Evolutionary conservation across 2,329 filamentous ascomycete species (phyloP).

Genomic region (Aspergillus tubingensis): DNA sequence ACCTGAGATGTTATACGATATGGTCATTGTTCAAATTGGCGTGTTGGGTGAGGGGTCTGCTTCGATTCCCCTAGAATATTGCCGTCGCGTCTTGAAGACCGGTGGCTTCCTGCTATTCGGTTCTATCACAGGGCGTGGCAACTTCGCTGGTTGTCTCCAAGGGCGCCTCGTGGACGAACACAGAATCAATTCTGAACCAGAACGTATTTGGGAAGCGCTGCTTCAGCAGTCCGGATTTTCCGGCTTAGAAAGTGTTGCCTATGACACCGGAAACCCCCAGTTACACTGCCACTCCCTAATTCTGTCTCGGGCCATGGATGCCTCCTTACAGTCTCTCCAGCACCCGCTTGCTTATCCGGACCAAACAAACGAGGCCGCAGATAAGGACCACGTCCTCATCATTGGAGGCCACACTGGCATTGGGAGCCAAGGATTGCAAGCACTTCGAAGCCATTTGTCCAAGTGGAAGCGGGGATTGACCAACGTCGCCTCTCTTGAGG

Average conservation of each 20-base stretch:
- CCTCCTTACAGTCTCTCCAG: not conserved
- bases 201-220: not conserved
- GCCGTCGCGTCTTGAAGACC: not conserved
- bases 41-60: not conserved
- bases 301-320: not conserved
- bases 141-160: not conserved
- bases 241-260: not conserved
- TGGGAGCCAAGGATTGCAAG: not conserved
- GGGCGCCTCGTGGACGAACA: not conserved
- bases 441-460: too few relatives aligned
- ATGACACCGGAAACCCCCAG: not conserved
- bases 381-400: not conserved
- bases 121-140: not conserved
- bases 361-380: not conserved
- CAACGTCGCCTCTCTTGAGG: not conserved
- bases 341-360: too few relatives aligned
- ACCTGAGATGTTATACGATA: not conserved
- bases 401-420: not conserved
- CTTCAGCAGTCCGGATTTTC: not conserved
- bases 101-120: not conserved
- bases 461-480: too few relatives aligned
- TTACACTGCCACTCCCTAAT: not conserved
- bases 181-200: fast-evolving
- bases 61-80: not conserved
- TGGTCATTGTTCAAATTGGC: not conserved